Evolutionary conservation across 108 stramenopile genomes (phyloP), one percentile per base, ranked within the genome.

Genomic region (Skeletonema tropicum): DNA sequence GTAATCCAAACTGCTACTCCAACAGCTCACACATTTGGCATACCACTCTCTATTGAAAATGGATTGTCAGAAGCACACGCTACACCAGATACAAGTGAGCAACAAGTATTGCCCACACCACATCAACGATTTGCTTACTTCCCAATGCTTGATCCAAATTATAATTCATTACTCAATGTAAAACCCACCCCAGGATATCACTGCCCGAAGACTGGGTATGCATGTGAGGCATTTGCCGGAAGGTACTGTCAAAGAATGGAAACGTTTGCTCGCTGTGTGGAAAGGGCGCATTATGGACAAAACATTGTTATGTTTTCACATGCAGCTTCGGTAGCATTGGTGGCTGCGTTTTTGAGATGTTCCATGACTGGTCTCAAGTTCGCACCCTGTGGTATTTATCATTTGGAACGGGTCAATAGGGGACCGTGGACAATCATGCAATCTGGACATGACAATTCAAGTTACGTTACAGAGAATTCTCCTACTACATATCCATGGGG

Each of bases 1-100:
- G 76, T 65, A 12, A 76, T 80, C 48, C 80, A 80, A 72, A 80
- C 80, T 8, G 80, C 80, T 42, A 33, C 31, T 30, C 80, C 80
- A 29, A 76, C 75, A 19, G 61, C 80, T 39, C 62, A 59, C 21
- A 23, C 62, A 31, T 35, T 80, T 9, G 30, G 41, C n/a, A 14
- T 80, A n/a, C 80, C 75, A 0, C n/a, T 80, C 21, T 63, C 17
- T 33, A 76, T 80, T 38, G 80, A 80, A 57, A 46, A 76, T 36
- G 80, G 80, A 36, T 48, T 80, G 41, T 63, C 55, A 6, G 80
- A 80, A 49, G 60, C 79, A 8, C 63, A 76, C 29, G 75, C 80
- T 35, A 80, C 80, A 17, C 77, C 77, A 19, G 71, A 60, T 6
- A 36, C 41, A n/a, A 58, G 31, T 15, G 52, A 55, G 23, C 52